phyloP scores from a whole-genome alignment of 2,329 filamentous ascomycete species.

The Pestalotiopsis sp. region DNA sequence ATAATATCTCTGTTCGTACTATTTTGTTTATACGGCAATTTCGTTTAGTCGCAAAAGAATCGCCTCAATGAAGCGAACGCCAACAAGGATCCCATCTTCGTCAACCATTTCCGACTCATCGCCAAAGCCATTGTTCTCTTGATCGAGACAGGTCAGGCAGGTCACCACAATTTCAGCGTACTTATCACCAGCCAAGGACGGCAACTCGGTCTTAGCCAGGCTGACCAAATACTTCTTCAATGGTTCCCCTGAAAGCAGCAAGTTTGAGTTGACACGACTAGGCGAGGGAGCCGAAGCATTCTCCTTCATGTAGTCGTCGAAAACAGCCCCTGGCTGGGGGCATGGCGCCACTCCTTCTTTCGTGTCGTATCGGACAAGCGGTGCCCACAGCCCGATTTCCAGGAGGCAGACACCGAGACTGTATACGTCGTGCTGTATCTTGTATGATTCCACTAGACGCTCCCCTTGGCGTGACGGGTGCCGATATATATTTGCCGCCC shows the following conservation, averaged over 20 bases:
- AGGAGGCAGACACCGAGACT: conserved; percentile 56
- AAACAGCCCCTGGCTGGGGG: neutral
- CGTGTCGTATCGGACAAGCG: conserved; percentile 27
- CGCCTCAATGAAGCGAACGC: conserved; percentile 29
- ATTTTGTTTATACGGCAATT: neutral
- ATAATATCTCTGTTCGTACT: too few species aligned
- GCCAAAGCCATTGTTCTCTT: conserved; percentile 28
- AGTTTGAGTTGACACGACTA: neutral
- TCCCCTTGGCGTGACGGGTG: conserved; percentile 51
- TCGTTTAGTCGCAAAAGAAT: neutral
- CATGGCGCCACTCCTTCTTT: neutral
- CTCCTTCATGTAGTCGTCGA: neutral
- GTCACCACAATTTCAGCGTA: conserved; percentile 34
- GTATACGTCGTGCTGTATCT: conserved; percentile 60
- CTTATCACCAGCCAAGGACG: conserved; percentile 28
- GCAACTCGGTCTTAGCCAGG: conserved; percentile 15
- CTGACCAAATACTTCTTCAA: conserved; percentile 15
- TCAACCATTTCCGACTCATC: conserved; percentile 31
- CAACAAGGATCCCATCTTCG: conserved; percentile 32
- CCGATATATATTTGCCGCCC: conserved; percentile 50
- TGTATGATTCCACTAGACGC: conserved; percentile 39
- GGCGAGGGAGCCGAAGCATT: neutral
- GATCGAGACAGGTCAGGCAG: conserved; percentile 38
- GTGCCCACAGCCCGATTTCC: conserved; percentile 53
- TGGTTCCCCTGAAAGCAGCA: neutral